Base-by-base conservation (phyloP, 768 basidiomycete species). In the Lepiota brunneoincarnata region DNA sequence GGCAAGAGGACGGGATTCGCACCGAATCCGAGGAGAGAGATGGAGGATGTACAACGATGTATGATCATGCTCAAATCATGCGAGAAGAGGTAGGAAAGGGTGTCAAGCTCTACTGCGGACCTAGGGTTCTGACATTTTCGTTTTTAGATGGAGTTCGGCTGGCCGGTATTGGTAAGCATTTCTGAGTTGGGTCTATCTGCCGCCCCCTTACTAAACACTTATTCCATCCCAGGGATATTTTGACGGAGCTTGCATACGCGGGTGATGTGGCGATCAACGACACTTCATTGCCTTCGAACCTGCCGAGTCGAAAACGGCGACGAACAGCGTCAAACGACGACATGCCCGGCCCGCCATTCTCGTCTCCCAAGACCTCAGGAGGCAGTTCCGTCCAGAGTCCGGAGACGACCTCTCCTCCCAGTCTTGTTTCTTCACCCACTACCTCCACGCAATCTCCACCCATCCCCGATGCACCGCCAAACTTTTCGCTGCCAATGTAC, bases 41-140 rank as follows among this genome's bases (percentile, higher is more conserved):
- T 86, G 67, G 71, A 74, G 37, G 84, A 86, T 57, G 81, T 89
- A 2, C 73, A 81, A 44, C 75, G 75, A 48, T 87, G 83, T 62
- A 72, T 86, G 64, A 68, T 80, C 17, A 70, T 79, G 3, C 69
- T 87, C n/a, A 71, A 69, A 45, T 60, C 51, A 28, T 70, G 69
- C 28, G 79, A 80, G 60, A 53, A 53, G 54, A 67, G 72, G 76
- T 77, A 41, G 54, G 71, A 55, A 6, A 12, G 14, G 11, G 9
- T 49, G 36, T 26, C 35, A 4, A n/a, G n/a, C 2, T 2, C 28
- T 40, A 18, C 3, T 17, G 15, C 9, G 11, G 17, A 26, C 12
- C 7, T 20, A 11, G 37, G 18, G 26, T 35, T 18, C 35, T 18
- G 23, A 20, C 49, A 6, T 57, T 39, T 50, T 20, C 15, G 11